Conservation (phyloP, 2,329 filamentous ascomycete species). For the Beauveria varroae region DNA sequence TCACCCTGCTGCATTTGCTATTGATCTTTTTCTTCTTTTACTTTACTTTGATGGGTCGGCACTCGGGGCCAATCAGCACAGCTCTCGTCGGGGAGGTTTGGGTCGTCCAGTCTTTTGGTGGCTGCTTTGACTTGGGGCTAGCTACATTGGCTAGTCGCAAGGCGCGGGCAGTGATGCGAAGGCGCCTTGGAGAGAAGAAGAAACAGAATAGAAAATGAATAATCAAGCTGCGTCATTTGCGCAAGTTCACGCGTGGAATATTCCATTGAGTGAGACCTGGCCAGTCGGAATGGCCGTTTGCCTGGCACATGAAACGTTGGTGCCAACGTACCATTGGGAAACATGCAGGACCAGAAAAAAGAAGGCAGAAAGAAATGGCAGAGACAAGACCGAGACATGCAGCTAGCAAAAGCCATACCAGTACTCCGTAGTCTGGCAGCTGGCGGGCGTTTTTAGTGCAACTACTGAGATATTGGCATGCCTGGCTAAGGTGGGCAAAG, state of each 20-base stretch:
- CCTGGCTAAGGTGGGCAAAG: too few relatives aligned
- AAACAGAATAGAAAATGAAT: too few relatives aligned
- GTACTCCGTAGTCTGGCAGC: too few relatives aligned
- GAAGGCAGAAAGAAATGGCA: background rate
- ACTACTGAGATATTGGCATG: too few relatives aligned
- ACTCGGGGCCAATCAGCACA: conserved; percentile 5
- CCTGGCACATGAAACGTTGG: background rate
- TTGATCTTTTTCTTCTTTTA: background rate
- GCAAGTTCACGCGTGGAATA: background rate
- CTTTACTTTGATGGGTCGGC: background rate
- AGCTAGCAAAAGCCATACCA: background rate
- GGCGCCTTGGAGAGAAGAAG: too few relatives aligned
- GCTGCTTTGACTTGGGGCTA: too few relatives aligned
- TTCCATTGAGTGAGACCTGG: background rate
- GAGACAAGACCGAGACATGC: background rate
- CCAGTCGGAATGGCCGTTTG: background rate
- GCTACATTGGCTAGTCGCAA: background rate
- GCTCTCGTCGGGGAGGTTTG: background rate
- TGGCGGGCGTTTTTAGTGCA: too few relatives aligned
- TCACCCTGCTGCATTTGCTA: background rate
- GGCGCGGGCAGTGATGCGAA: too few relatives aligned
- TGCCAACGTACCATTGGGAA: background rate
- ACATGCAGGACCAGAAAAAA: background rate
- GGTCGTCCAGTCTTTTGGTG: background rate
- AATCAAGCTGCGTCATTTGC: background rate